Base-by-base conservation (phyloP, 345 rosid species). In the Lepidium africanum region DNA sequence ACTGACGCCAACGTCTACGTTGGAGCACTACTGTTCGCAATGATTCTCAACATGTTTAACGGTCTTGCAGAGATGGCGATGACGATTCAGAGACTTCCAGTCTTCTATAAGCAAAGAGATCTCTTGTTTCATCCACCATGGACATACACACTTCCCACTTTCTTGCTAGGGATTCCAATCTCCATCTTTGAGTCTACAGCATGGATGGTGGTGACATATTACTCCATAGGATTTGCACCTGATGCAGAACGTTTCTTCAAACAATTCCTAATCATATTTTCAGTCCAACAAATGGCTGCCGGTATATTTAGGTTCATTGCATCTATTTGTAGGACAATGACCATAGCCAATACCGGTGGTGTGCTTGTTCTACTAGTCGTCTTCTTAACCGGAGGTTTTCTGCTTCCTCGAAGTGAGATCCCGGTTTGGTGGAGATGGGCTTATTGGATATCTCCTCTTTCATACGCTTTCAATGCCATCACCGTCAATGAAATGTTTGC, bases 201-300 rank as follows among this genome's bases (percentile, higher is more conserved):
- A 2, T 75, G 78, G 78, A 62, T 63, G 70, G 78, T 52, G 2
- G 75, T 75, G 46, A 69, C 78, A 3, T 75, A 89, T 60, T 92
- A 80, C 74, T 66, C 82, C 47, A 82, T 86, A 2, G 98, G 98
- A 10, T 87, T 77, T 69, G 88, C 85, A 12, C 95, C 95, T 0
- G 83, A 82, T n/a, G 80, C 81, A 6, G 63, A 37, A 30, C 83
- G 93, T 77, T 84, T 87, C 68, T 78, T 84, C 17, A 81, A 83
- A 38, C 92, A 87, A 48, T 76, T 80, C 43, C 66, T 87, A 3
- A 50, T 87, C 27, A 65, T 85, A 1, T 78, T 87, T 14, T 49
- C 69, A 45, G 64, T 83, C 11, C 84, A 83, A 23, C 79, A 76
- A 15, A 70, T 82, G 73, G 81, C 84, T 7, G 77, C 78, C 6